phyloP scores from a whole-genome alignment of 2,329 filamentous ascomycete genomes.

The Albifimbria verrucaria region DNA sequence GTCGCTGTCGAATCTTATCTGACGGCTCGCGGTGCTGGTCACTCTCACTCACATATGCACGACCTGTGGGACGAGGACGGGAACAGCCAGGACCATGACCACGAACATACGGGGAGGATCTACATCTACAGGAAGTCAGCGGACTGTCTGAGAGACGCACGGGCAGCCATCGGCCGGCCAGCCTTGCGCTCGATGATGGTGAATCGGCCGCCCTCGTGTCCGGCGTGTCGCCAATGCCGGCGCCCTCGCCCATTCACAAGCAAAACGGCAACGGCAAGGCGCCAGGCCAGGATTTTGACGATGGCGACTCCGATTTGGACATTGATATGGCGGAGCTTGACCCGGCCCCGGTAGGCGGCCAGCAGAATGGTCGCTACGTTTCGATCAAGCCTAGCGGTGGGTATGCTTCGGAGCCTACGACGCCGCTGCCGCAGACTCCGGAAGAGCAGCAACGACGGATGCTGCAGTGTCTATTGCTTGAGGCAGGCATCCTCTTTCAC shows the following conservation, averaged over 20 bases:
- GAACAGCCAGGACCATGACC: conserved; percentile 27
- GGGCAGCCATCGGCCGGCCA: conserved; percentile 38
- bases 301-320: conserved; percentile 55
- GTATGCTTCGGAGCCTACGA: conserved; percentile 15
- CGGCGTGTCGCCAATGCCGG: conserved; percentile 56
- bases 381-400: conserved; percentile 23
- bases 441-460: conserved; percentile 65
- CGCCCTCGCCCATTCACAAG: conserved; percentile 41
- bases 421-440: conserved; percentile 30
- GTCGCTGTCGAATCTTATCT: conserved; percentile 88
- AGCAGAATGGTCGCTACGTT: conserved; percentile 25
- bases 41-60: conserved; percentile 55
- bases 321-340: conserved; percentile 61
- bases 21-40: conserved; percentile 64
- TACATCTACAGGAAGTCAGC: conserved; percentile 13
- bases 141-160: conserved; percentile 36
- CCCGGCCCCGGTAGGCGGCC: conserved; percentile 26
- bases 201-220: conserved; percentile 54
- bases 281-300: conserved; percentile 29
- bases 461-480: conserved; percentile 74
- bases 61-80: conserved; percentile 46
- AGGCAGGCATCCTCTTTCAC: conserved; percentile 82
- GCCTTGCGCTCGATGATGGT: conserved; percentile 50
- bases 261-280: conserved; percentile 20
- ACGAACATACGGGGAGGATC: conserved; percentile 16